Base-by-base conservation (phyloP, 768 basidiomycete genomes). In the Mycena alexandri region DNA sequence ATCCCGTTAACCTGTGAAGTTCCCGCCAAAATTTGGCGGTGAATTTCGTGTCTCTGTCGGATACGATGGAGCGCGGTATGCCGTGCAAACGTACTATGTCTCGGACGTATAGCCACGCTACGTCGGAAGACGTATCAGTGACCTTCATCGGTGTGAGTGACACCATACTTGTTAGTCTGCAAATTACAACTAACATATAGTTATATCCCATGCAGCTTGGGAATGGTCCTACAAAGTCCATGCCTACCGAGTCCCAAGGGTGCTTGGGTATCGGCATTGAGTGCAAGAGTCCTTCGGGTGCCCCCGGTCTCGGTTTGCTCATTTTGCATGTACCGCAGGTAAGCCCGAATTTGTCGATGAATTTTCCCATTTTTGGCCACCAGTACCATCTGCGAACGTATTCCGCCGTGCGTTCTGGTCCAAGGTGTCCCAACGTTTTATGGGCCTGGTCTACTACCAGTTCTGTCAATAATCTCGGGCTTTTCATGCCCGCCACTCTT, bases 341-440 rank as follows among this genome's bases (percentile, higher is more conserved):
- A 36, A 5, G 1, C 24, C 73, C 47, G 61, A 71, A 74, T 6
- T 44, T 34, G 0, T n/a, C 24, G 17, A 71, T 67, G 14, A 73
- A 67, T 13, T 36, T 33, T 1, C 43, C 13, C 13, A 73, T 65
- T 2, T 33, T 17, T 0, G 72, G 71, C 72, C 71, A 73, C 70
- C 67, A 71, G 43, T 65, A 73, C 47, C 65, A 71, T 29, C 43
- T 58, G 0, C 76, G 68, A 3, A 79, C 44, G 48, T 78, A 79
- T 4, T 75, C 72, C 2, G 54, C 11, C 1, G 78, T 80, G 29
- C 71, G 66, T 2, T 65, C 57, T 0, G 48, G 2, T 0, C 75
- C 76, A 8, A 75, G 61, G 44, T 79, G 77, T 0, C 76, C 79
- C 0, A 80, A 5, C 2, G 42, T 54, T n/a, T 48, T 42, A n/a